Evolutionary conservation across 345 rosid genomes (phyloP).

Genomic region (Gossypium rotundifolium): DNA sequence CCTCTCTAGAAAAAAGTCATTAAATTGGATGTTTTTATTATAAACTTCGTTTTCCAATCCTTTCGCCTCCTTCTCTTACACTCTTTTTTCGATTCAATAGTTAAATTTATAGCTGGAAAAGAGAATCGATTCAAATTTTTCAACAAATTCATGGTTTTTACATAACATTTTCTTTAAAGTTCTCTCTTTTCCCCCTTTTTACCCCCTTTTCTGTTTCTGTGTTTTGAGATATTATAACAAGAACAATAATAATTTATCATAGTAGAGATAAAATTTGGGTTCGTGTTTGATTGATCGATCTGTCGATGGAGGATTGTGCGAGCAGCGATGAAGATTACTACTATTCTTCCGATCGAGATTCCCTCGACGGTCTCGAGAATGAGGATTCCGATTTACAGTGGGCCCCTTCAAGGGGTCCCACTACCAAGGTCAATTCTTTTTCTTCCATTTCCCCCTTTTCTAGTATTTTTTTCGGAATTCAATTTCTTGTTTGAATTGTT

Average conservation of each 20-base stretch:
- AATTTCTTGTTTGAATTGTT: neutral
- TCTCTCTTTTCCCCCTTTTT: too few species aligned
- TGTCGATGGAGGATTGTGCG: constrained; percentile 50
- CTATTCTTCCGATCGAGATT: constrained; percentile 65
- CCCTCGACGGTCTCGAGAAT: constrained; percentile 55
- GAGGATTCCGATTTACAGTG: constrained; percentile 48
- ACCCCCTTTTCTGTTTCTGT: neutral
- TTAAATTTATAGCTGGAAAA: neutral
- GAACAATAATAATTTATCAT: neutral
- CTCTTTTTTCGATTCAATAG: neutral
- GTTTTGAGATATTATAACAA: neutral
- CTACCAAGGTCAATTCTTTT: constrained; percentile 41
- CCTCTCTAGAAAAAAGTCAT: neutral
- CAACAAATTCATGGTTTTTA: neutral
- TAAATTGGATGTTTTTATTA: neutral
- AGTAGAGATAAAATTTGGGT: neutral
- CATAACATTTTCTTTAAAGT: neutral
- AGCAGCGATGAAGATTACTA: constrained; percentile 55
- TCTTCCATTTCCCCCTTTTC: neutral
- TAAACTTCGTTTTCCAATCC: neutral
- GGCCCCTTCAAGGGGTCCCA: constrained; percentile 39
- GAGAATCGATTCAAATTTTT: neutral
- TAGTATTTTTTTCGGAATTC: neutral
- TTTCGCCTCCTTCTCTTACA: neutral
- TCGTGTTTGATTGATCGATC: neutral